Conservation (phyloP, 257 asterid genomes). For the Verbascum thapsus region DNA sequence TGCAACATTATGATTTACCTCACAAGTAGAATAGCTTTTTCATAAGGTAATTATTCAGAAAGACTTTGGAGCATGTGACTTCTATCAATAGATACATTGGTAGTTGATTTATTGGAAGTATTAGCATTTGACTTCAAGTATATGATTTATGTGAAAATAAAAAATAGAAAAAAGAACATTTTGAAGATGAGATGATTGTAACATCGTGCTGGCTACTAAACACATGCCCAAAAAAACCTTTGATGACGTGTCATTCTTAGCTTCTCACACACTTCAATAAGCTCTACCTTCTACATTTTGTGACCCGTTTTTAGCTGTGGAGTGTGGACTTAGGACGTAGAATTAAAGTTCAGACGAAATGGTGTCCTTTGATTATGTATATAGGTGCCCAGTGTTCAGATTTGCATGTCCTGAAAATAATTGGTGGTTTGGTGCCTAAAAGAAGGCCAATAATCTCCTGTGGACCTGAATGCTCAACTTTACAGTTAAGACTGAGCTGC, state of each 20-base stretch:
- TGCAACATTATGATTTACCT: slow-evolving; percentile 10
- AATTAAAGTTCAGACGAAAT: not conserved
- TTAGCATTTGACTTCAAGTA: slow-evolving; percentile 8
- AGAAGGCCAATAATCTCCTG: slow-evolving; percentile 4
- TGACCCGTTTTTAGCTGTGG: not conserved
- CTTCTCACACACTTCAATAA: not conserved
- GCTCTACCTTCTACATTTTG: slow-evolving; percentile 5
- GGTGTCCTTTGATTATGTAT: not conserved
- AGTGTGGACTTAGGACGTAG: not conserved
- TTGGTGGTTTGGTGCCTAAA: slow-evolving; percentile 3
- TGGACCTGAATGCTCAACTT: slow-evolving; percentile 21
- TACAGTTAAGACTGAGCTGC: slow-evolving; percentile 5
- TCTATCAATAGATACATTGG: slow-evolving; percentile 7
- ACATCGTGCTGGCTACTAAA: too few species aligned
- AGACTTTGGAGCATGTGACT: not conserved
- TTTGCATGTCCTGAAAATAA: slow-evolving; percentile 14
- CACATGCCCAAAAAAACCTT: too few species aligned
- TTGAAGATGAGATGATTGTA: slow-evolving; percentile 18
- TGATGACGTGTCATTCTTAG: not conserved
- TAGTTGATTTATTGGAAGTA: not conserved
- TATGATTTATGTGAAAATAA: slow-evolving; percentile 1
- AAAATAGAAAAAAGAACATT: slow-evolving; percentile 12
- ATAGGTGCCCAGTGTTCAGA: not conserved
- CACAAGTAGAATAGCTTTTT: not conserved
- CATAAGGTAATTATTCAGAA: not conserved